Evolutionary conservation across 2,329 filamentous ascomycete genomes (phyloP), one percentile per base, ranked within the genome.

Genomic region (Exserohilum turcica): DNA sequence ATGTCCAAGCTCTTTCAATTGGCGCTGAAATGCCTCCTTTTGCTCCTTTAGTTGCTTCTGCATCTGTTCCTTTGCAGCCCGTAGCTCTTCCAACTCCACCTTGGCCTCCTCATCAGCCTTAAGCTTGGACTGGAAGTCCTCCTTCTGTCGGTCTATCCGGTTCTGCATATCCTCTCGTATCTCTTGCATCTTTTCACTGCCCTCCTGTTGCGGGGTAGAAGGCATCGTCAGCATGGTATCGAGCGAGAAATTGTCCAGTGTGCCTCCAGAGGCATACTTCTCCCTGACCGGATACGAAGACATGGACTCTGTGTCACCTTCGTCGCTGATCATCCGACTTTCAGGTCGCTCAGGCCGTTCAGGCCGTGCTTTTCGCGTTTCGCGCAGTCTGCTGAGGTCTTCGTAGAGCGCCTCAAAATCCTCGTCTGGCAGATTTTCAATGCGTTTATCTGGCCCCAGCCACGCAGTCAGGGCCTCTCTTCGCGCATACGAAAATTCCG

Each of bases 141-240:
- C 89, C 70, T 91, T 95, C 66, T 94, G 90, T 70, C 84, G 87
- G 59, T 96, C 90, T 4, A 96, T 77, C 71, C 93, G 89, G 9
- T 78, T 81, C 73, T 96, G 91, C 86, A 96, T 88, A 61, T 90
- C 90, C 61, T 96, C 90, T 49, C 87, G 86, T 18, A 89, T 84
- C 50, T 90, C 84, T 56, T 85, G 86, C 58, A 96, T 78, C 56
- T 83, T 84, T 21, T 93, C 88, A 42, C 93, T 91, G n/a, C 86
- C 84, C 50, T 92, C 91, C 16, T 71, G 91, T 56, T 86, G 90
- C 2, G 94, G 94, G 0, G 93, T 97, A 0, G 92, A 95, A 2
- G 94, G 94, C 82, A 97, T 92, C 0, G 94, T 99, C 44, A 99
- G 81, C 10, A 88, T 89, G 1, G 94, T 99, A 71, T 99, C 94